These are phyloP conservation scores for Aspergillus sp. DNA, from an alignment of 2,329 filamentous ascomycete species.

Conservation along the genomic window DNA sequence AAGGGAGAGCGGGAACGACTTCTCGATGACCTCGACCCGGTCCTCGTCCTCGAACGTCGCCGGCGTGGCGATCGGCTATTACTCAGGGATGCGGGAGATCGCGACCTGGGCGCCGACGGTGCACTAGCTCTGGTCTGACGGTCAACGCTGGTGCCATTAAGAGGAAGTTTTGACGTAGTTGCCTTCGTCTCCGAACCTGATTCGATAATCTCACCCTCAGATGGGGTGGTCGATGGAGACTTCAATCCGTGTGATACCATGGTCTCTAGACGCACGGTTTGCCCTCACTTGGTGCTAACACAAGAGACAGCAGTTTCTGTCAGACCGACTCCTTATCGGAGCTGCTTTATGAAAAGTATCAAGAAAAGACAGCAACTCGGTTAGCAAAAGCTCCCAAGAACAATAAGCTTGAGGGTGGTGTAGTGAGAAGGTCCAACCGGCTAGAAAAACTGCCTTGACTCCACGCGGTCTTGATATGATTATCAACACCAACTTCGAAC, in stretches of 20 bases:
- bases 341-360: conserved; percentile 16
- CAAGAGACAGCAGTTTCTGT: conserved; percentile 1
- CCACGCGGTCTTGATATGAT: conserved; percentile 14
- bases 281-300: no score
- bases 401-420: conserved; percentile 16
- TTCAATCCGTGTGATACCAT: conserved; percentile 45
- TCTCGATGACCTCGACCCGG: conserved; percentile 19
- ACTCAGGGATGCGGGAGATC: conserved; percentile 41
- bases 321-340: background rate
- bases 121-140: conserved; percentile 71
- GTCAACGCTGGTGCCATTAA: conserved; percentile 81
- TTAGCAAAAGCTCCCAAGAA: conserved; percentile 30
- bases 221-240: conserved; percentile 55
- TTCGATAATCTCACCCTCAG: conserved; percentile 82
- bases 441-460: conserved; percentile 26
- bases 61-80: conserved; percentile 50
- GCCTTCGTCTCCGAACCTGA: conserved; percentile 67
- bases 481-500: no score
- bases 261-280: background rate
- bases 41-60: conserved; percentile 43
- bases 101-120: conserved; percentile 36
- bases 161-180: conserved; percentile 69
- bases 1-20: conserved; percentile 37
- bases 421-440: conserved; percentile 38
- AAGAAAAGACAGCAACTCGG: conserved; percentile 15